phyloP scores from a whole-genome alignment of 2,329 filamentous ascomycete genomes.

The Colletotrichum viniferum region DNA sequence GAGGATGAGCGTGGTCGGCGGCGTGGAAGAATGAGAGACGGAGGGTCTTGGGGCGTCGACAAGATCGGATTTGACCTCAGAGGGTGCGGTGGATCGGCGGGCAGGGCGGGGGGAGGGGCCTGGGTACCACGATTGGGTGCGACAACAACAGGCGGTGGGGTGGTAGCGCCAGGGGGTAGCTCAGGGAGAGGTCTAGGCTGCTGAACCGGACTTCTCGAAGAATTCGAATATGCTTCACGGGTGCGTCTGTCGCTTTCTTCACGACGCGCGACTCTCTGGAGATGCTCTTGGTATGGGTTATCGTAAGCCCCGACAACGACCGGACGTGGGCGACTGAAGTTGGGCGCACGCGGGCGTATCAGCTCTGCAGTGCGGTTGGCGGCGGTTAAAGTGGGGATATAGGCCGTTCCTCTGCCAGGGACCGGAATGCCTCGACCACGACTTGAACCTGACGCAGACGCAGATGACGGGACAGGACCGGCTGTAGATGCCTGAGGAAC shows the following conservation, averaged over 20 bases:
- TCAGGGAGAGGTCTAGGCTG: conserved; percentile 12
- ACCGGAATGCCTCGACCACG: conserved; percentile 9
- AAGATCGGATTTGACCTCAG: conserved; percentile 18
- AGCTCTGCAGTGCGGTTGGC: conserved; percentile 1
- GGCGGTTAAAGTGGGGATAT: conserved; percentile 15
- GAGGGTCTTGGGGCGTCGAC: conserved; percentile 12
- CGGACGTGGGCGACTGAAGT: conserved; percentile 3
- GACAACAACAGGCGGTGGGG: neutral
- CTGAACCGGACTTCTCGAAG: neutral
- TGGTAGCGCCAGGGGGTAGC: conserved; percentile 1
- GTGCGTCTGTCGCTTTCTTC: neutral
- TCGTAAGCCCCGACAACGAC: conserved; percentile 19
- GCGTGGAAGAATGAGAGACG: neutral
- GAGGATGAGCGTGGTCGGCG: conserved; percentile 13
- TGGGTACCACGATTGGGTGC: neutral
- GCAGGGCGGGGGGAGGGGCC: conserved; percentile 8
- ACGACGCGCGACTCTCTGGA: conserved; percentile 9
- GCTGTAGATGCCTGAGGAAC: neutral
- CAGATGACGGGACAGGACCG: neutral
- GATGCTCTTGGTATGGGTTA: conserved; percentile 11
- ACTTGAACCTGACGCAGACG: neutral
- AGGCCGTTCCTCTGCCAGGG: neutral
- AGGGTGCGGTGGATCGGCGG: conserved; percentile 16
- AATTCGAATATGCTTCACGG: neutral
- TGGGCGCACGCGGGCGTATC: neutral